Evolutionary conservation across 805 yeast species (phyloP).

Genomic region (Candida multigemmis): DNA sequence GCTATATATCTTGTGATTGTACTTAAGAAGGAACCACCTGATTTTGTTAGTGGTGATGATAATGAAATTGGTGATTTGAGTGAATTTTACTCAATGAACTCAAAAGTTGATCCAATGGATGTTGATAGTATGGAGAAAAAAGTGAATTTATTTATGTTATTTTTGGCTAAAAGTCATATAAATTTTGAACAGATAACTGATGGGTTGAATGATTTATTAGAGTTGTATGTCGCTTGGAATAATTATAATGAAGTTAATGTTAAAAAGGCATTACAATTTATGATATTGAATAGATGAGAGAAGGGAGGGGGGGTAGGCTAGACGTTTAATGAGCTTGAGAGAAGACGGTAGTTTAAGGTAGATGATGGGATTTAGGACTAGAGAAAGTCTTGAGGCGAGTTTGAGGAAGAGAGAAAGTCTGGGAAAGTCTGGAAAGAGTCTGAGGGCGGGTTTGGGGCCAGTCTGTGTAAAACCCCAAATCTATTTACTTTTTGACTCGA

Average conservation of each 20-base stretch:
- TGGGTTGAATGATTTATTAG: constrained; percentile 75
- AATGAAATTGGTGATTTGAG: neutral
- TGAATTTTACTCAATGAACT: neutral
- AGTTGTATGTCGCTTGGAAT: constrained; percentile 81
- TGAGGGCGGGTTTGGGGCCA: too few relatives aligned
- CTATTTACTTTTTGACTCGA: too few relatives aligned
- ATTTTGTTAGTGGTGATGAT: constrained; percentile 4
- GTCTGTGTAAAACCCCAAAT: too few relatives aligned
- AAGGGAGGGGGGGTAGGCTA: too few relatives aligned
- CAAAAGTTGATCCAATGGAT: constrained; percentile 8
- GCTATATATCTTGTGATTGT: constrained; percentile 74
- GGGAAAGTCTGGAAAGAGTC: too few relatives aligned
- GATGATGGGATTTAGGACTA: too few relatives aligned
- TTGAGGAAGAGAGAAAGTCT: too few relatives aligned
- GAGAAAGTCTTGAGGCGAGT: too few relatives aligned
- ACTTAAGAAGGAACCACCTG: constrained; percentile 26
- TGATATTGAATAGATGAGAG: constrained; percentile 23
- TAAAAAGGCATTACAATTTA: constrained; percentile 37
- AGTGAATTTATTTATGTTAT: constrained; percentile 49
- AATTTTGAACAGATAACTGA: constrained; percentile 72
- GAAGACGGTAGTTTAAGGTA: too few relatives aligned
- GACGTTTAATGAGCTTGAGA: too few relatives aligned
- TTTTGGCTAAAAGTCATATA: constrained; percentile 68
- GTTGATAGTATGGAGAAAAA: constrained; percentile 34
- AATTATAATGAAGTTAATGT: constrained; percentile 63